These are phyloP conservation scores for Cornus kousa DNA, from an alignment of 148 eudicot species.

Conservation along the genomic window DNA sequence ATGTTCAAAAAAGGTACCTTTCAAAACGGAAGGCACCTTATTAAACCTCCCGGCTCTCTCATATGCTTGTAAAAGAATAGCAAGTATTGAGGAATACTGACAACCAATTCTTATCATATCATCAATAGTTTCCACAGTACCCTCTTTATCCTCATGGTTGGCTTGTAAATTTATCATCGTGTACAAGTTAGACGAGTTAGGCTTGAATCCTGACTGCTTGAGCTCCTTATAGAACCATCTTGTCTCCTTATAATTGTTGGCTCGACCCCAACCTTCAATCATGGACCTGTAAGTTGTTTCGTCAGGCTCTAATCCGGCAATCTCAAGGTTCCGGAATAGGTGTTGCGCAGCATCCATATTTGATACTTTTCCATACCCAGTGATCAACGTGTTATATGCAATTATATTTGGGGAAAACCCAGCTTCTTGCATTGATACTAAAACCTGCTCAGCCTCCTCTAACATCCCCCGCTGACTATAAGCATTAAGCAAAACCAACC, in stretches of 20 bases:
- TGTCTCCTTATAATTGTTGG: conserved; percentile 52
- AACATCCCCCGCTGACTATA: conserved; percentile 91
- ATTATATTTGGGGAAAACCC: conserved; percentile 69
- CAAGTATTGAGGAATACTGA: conserved; percentile 66
- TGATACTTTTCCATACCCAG: conserved; percentile 80
- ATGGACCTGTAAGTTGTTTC: conserved; percentile 91
- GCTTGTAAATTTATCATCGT: conserved; percentile 84
- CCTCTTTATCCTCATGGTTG: conserved; percentile 49
- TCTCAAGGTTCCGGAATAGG: conserved; percentile 40
- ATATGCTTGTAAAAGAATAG: conserved; percentile 70
- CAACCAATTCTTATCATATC: conserved; percentile 79
- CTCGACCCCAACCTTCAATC: conserved; percentile 96
- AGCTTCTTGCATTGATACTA: conserved; percentile 54
- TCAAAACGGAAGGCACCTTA: conserved; percentile 50
- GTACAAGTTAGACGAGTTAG: conserved; percentile 77
- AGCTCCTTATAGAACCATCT: conserved; percentile 59
- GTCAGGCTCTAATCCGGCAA: conserved; percentile 64
- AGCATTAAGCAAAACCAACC: conserved; percentile 84
- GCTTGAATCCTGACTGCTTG: conserved; percentile 54
- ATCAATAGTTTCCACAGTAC: conserved; percentile 47
- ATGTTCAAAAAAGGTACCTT: conserved; percentile 64
- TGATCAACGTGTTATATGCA: conserved; percentile 75
- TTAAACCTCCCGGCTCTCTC: conserved; percentile 66
- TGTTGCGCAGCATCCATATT: conserved; percentile 63
- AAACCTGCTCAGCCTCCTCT: conserved; percentile 53